Percentiles rank a stretch among this genome's conserved stretches.
Evolutionary conservation across 2,329 filamentous ascomycete species (phyloP).

Genomic region (Arthroderma sp.): DNA sequence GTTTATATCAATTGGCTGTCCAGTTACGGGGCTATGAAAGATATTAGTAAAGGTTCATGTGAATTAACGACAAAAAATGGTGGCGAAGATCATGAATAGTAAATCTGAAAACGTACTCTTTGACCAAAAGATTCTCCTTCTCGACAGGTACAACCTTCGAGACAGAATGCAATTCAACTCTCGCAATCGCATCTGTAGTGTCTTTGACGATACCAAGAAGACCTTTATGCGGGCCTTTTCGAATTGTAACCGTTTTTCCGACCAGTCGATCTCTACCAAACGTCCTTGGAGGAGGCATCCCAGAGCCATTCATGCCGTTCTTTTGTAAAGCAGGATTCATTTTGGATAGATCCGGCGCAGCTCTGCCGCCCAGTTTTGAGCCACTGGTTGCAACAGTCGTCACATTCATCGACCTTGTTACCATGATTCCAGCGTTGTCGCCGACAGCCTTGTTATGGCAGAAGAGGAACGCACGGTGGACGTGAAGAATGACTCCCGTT

Average conservation of each 20-base stretch:
- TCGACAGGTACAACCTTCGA: constrained; percentile 78
- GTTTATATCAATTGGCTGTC: constrained; percentile 61
- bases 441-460: constrained; percentile 69
- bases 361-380: constrained; percentile 50
- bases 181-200: constrained; percentile 70
- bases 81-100: background rate
- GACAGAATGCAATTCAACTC: constrained; percentile 88
- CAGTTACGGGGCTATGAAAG: constrained; percentile 45
- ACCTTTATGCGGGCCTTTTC: constrained; percentile 81
- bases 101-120: constrained; percentile 47
- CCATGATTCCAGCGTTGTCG: constrained; percentile 83
- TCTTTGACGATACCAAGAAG: constrained; percentile 92
- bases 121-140: constrained; percentile 70
- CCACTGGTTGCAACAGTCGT: constrained; percentile 90
- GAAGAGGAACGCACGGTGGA: constrained; percentile 86
- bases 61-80: no score
- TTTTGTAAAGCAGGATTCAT: constrained; percentile 87
- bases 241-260: constrained; percentile 81
- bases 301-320: constrained; percentile 43
- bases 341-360: constrained; percentile 62
- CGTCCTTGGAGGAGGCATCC: constrained; percentile 57
- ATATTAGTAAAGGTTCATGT: constrained; percentile 10
- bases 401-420: constrained; percentile 72
- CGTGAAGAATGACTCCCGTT: constrained; percentile 80
- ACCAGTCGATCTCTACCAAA: constrained; percentile 71